Conservation (phyloP, 495 filamentous ascomycete genomes). For the Talaromyces adpressus region DNA sequence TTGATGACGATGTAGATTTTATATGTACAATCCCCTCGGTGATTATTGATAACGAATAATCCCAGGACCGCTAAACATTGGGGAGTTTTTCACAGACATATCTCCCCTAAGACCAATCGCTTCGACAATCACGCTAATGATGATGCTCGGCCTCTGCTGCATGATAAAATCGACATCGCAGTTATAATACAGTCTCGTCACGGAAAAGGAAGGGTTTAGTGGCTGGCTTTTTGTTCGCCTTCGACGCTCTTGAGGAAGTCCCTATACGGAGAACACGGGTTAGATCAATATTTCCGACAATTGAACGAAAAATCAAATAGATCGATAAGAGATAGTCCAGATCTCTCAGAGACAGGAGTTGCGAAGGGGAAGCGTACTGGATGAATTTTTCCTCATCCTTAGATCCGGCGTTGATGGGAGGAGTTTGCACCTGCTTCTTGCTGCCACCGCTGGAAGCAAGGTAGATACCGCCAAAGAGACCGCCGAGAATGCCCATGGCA, state of each 20-base stretch:
- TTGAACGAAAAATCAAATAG: conserved; percentile 1
- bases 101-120: not conserved
- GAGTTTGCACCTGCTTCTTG: conserved; percentile 49
- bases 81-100: not conserved
- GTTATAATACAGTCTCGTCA: conserved; percentile 3
- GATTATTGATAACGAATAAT: not conserved
- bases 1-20: conserved; percentile 4
- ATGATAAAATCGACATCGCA: conserved; percentile 1
- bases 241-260: conserved; percentile 74
- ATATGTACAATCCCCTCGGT: conserved; percentile 8
- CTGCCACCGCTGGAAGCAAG: conserved; percentile 53
- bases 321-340: conserved; percentile 18
- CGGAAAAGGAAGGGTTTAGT: conserved; percentile 34
- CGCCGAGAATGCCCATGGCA: conserved; percentile 72
- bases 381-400: conserved; percentile 97
- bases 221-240: conserved; percentile 59
- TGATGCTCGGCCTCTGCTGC: not conserved
- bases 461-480: conserved; percentile 51
- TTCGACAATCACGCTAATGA: not conserved
- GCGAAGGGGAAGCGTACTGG: conserved; percentile 78
- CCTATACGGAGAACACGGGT: conserved; percentile 34
- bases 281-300: not conserved
- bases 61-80: not conserved
- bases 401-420: conserved; percentile 79
- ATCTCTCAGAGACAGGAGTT: too few species aligned